phyloP scores from a whole-genome alignment of 352 stramenopile genomes.

The Globisporangium megalacanthum region DNA sequence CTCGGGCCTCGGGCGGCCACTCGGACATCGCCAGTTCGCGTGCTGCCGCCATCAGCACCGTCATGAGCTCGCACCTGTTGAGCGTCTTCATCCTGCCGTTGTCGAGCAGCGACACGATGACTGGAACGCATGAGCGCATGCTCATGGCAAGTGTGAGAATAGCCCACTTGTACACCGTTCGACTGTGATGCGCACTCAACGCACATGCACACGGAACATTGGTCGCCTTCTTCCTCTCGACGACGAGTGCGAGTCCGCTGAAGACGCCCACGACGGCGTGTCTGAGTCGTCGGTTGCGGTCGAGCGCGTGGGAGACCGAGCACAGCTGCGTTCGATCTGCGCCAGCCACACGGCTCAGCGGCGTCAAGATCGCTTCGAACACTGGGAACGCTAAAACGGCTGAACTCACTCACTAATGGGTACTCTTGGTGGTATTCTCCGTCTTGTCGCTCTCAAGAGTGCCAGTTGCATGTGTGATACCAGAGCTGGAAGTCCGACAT shows the following conservation, averaged over 20 bases:
- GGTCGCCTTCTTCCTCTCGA: constrained; percentile 52
- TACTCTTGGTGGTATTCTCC: no score
- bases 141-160: no score
- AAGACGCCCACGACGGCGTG: constrained; percentile 55
- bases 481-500: no score
- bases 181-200: no score
- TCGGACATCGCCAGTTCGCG: constrained; percentile 55
- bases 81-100: constrained; percentile 52
- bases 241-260: constrained; percentile 44
- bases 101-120: constrained; percentile 55
- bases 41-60: constrained; percentile 38
- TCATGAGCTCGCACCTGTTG: constrained; percentile 57
- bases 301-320: constrained; percentile 35
- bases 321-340: constrained; percentile 39
- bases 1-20: constrained; percentile 20
- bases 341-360: constrained; percentile 20
- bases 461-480: no score
- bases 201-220: constrained; percentile 70
- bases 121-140: constrained; percentile 14
- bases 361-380: constrained; percentile 39
- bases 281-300: constrained; percentile 18
- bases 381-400: constrained; percentile 34
- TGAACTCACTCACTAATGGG: no score
- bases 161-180: neutral
- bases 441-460: no score